Evolutionary conservation across 179 eudicot species (phyloP).

Genomic region (Pouteria campechiana): DNA sequence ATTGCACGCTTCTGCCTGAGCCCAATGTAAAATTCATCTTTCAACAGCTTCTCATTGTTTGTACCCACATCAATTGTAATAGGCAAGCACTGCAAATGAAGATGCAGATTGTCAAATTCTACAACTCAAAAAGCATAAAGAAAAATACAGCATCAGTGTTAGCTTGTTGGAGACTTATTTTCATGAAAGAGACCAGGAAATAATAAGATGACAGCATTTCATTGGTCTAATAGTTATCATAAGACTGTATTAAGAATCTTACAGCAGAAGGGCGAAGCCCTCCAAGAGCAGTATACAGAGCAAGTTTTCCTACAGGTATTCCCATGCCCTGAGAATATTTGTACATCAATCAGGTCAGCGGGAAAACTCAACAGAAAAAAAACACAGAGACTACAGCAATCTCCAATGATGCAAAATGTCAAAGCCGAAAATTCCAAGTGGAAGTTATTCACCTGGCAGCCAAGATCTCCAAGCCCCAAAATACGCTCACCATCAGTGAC

Average conservation of each 20-base stretch:
- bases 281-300: conserved; percentile 85
- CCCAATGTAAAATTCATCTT: conserved; percentile 85
- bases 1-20: conserved; percentile 76
- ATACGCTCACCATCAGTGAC: conserved; percentile 94
- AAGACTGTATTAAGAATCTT: conserved; percentile 19
- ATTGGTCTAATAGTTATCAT: too few relatives aligned
- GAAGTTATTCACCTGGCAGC: conserved; percentile 73
- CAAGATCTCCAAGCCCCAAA: conserved; percentile 94
- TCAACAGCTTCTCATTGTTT: conserved; percentile 61
- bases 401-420: not conserved
- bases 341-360: conserved; percentile 1
- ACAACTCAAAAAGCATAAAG: not conserved
- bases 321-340: conserved; percentile 69
- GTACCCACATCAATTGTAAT: conserved; percentile 94
- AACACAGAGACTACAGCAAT: not conserved
- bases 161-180: too few relatives aligned
- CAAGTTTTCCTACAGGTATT: conserved; percentile 85
- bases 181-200: not conserved
- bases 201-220: not conserved
- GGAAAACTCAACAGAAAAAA: not conserved
- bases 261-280: conserved; percentile 90
- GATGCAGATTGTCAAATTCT: not conserved
- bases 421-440: not conserved
- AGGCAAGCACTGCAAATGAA: conserved; percentile 59
- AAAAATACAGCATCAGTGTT: too few relatives aligned